Base-by-base conservation (phyloP, 805 yeast genomes). In the Wickerhamiella australiensis region DNA sequence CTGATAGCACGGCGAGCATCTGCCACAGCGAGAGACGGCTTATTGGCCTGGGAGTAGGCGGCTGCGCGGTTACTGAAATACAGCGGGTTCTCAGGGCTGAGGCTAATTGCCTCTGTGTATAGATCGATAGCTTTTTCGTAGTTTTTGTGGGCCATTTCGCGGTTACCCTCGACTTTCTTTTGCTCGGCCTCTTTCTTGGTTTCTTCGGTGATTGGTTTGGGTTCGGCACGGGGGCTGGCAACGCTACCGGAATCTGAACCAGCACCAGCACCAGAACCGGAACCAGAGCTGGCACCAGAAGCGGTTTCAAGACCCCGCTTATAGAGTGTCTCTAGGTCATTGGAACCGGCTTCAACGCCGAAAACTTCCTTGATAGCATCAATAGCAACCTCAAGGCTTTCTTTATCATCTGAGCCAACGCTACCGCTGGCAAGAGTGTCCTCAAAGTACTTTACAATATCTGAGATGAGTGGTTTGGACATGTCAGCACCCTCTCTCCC, bases 41-140 rank as follows among this genome's bases (percentile, higher is more conserved):
- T 71, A 54, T 78, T 75, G 26, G 76, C 60, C 5, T 95, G 85
- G 9, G 95, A 83, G 67, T 84, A 79, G 2, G 97, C 97, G 40
- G 98, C 98, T 12, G 98, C 97, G 62, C 98, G 79, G 69, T 92
- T 92, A 31, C 97, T 87, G 54, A 76, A 77, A 66, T 81, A 92
- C 18, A 92, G 85, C 15, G 88, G 87, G 64, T 86, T 87, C 15
- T 73, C 65, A 50, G 87, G 78, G 56, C 79, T 72, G 53, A 80
- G 66, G 21, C 68, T 77, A 57, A 92, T 77, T 9, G 97, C 97
- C 49, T 77, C 78, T 6, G 94, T 75, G 67, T 92, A 92, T 56
- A 80, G 78, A 21, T 73, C 75, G 48, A 86, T 73, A 3, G 98
- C 97, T 35, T 65, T 70, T 13, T 70, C 71, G 61, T 75, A 90